phyloP scores from a whole-genome alignment of 2,329 filamentous ascomycete genomes.

The Xylaria sp. region DNA sequence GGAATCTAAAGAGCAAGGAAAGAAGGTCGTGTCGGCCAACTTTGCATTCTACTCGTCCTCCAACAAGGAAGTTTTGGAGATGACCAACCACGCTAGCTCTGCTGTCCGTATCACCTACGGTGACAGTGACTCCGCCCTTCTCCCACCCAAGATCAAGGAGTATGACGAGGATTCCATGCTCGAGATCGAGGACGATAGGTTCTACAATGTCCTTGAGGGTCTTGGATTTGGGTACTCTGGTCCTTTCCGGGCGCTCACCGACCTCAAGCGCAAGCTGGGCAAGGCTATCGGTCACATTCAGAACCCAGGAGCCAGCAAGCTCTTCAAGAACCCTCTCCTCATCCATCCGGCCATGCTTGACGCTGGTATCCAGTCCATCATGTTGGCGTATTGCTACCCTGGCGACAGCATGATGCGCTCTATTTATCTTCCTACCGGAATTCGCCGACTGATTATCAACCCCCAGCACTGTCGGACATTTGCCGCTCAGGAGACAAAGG shows the following conservation, averaged over 20 bases:
- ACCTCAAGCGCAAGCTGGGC: conserved; percentile 3
- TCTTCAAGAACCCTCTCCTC: conserved; percentile 1
- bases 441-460: conserved; percentile 9
- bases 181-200: not conserved
- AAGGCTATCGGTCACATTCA: not conserved
- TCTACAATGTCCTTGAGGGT: not conserved
- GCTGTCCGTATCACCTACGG: not conserved
- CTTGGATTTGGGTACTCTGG: conserved; percentile 8
- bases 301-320: not conserved
- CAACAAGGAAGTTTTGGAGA: not conserved
- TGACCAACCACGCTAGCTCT: conserved; percentile 9
- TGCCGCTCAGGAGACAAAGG: not conserved
- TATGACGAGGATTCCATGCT: not conserved
- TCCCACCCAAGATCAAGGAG: not conserved
- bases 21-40: not conserved
- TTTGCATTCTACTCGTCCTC: not conserved
- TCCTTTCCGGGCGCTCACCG: not conserved
- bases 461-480: conserved; percentile 2
- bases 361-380: conserved; percentile 18
- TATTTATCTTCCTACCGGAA: conserved; percentile 16
- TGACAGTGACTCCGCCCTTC: not conserved
- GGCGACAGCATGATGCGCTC: conserved; percentile 13
- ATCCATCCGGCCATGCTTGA: conserved; percentile 22
- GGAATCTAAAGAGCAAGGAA: not conserved
- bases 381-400: conserved; percentile 22